Conservation (phyloP, 2,329 filamentous ascomycete genomes). For the Fusarium sp. region DNA sequence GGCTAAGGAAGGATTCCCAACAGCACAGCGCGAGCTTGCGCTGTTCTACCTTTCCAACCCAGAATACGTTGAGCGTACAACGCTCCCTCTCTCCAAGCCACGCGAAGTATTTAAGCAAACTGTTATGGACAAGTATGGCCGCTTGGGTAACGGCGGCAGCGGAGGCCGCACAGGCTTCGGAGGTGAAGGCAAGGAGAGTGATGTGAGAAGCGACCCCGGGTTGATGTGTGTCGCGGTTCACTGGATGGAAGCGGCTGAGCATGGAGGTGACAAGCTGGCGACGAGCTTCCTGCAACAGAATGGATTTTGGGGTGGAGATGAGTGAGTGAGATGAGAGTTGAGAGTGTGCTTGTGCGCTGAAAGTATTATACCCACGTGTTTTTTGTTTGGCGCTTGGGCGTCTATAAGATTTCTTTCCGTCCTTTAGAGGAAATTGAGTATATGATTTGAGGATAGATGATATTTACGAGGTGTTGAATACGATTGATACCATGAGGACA, state of each 20-base stretch:
- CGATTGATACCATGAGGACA: constrained; percentile 13
- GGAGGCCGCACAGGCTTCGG: constrained; percentile 39
- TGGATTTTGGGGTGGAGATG: constrained; percentile 53
- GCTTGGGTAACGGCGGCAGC: constrained; percentile 46
- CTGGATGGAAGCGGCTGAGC: constrained; percentile 93
- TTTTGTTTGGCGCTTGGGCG: constrained; percentile 37
- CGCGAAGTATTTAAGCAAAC: constrained; percentile 91
- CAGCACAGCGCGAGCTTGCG: constrained; percentile 91
- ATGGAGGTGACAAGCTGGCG: constrained; percentile 87
- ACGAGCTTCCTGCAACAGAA: constrained; percentile 82
- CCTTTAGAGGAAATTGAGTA: constrained; percentile 21
- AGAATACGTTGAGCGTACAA: constrained; percentile 82
- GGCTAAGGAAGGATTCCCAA: constrained; percentile 85
- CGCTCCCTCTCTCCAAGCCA: constrained; percentile 84
- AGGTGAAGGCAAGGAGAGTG: constrained; percentile 52
- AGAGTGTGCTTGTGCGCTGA: constrained; percentile 8
- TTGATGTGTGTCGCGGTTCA: constrained; percentile 95
- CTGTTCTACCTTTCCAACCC: constrained; percentile 94
- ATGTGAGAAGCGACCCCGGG: constrained; percentile 79
- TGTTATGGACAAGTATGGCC: constrained; percentile 77
- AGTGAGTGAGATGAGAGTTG: background rate
- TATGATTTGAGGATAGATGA: constrained; percentile 20
- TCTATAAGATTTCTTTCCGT: constrained; percentile 26
- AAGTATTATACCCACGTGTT: constrained; percentile 45
- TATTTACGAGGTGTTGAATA: constrained; percentile 14